Evolutionary conservation across 257 asterid species (phyloP).

Genomic region (Forsythia viridissima): DNA sequence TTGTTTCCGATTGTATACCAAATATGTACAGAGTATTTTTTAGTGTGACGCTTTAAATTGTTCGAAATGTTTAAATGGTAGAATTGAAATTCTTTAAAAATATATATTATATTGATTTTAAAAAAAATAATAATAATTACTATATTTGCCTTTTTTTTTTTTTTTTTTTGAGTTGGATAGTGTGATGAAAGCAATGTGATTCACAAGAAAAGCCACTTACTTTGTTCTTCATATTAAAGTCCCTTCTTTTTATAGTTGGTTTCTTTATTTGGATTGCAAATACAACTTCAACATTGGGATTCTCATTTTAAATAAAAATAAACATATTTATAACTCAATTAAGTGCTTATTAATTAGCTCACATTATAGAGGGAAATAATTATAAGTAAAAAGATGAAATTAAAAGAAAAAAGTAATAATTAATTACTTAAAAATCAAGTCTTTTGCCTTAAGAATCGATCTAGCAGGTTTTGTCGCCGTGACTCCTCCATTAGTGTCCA

Average conservation of each 20-base stretch:
- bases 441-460: constrained; percentile 58
- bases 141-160: not conserved
- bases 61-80: not conserved
- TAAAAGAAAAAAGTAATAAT: constrained; percentile 5
- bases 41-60: too few species aligned
- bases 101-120: not conserved
- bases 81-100: not conserved
- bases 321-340: constrained; percentile 7
- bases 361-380: too few species aligned
- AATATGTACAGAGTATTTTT: not conserved
- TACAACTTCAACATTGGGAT: constrained; percentile 50
- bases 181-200: constrained; percentile 34
- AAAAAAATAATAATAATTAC: not conserved
- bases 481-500: constrained; percentile 66
- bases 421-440: constrained; percentile 16
- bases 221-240: constrained; percentile 45
- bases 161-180: constrained; percentile 22
- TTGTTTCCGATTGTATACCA: not conserved
- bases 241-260: constrained; percentile 23
- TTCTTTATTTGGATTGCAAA: constrained; percentile 31
- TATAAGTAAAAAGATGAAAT: not conserved
- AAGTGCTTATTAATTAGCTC: not conserved
- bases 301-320: constrained; percentile 47
- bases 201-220: constrained; percentile 52
- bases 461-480: constrained; percentile 69